phyloP scores from a whole-genome alignment of 1,284 basidiomycete genomes.

The Malassezia nana region DNA sequence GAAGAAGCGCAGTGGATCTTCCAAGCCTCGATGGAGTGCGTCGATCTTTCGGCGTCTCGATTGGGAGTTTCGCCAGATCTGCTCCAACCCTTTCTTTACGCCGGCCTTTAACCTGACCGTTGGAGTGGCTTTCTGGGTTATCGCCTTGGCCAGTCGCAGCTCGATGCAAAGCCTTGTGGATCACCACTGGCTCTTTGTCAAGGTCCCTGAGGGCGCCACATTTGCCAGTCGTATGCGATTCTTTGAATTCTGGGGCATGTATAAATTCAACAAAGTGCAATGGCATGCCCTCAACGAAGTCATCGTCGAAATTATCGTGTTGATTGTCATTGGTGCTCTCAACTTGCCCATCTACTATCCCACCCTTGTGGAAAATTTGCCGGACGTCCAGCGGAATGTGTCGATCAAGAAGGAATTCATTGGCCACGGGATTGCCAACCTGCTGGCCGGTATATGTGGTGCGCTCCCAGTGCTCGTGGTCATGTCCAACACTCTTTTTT shows the following conservation, averaged over 20 bases:
- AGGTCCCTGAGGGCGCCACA: neutral
- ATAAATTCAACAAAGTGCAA: neutral
- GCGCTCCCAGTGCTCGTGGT: conserved; percentile 1
- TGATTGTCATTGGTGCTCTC: conserved; percentile 8
- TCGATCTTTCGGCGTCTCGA: neutral
- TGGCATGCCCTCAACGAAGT: neutral
- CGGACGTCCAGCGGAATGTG: neutral
- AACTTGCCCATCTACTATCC: conserved; percentile 13
- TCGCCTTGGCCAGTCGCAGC: neutral
- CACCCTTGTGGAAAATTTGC: neutral
- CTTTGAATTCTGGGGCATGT: conserved; percentile 9
- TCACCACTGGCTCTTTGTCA: conserved; percentile 10
- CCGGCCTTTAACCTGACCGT: neutral
- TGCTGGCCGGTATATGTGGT: neutral
- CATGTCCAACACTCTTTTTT: conserved; percentile 10
- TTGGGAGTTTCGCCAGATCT: conserved; percentile 2
- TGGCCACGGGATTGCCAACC: conserved; percentile 7
- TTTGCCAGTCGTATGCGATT: conserved; percentile 2
- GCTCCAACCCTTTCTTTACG: conserved; percentile 4
- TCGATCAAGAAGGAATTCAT: conserved; percentile 7
- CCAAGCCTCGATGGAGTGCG: conserved; percentile 1
- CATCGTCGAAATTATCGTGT: conserved; percentile 4
- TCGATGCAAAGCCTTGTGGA: neutral
- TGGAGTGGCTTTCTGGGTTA: conserved; percentile 4
- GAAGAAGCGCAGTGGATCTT: neutral